Evolutionary conservation across 495 filamentous ascomycete species (phyloP).

Genomic region (Bryoglossum gracile): DNA sequence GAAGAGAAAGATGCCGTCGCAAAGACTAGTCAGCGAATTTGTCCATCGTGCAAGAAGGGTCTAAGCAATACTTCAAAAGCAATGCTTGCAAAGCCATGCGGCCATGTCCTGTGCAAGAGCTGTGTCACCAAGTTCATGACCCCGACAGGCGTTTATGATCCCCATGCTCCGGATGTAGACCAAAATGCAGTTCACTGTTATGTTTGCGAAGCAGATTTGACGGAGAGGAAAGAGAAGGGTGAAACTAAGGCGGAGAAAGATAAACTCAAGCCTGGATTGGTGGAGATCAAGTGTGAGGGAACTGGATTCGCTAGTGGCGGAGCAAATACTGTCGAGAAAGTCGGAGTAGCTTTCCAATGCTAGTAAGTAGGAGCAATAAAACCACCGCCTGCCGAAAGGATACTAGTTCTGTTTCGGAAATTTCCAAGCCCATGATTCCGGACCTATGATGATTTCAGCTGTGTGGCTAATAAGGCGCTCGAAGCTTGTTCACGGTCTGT

Average conservation of each 20-base stretch:
- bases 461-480: no score
- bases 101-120: slow-evolving; percentile 84
- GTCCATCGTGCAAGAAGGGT: slow-evolving; percentile 82
- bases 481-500: no score
- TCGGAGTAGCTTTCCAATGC: slow-evolving; percentile 79
- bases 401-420: no score
- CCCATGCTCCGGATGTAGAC: slow-evolving; percentile 51
- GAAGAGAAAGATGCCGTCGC: slow-evolving; percentile 57
- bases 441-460: no score
- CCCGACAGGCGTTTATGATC: slow-evolving; percentile 48
- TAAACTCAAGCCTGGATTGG: slow-evolving; percentile 63
- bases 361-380: slow-evolving; percentile 29
- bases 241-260: slow-evolving; percentile 44
- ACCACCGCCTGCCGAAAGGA: no score
- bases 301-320: slow-evolving; percentile 90
- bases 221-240: slow-evolving; percentile 36
- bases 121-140: slow-evolving; percentile 87
- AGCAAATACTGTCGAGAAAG: slow-evolving; percentile 70
- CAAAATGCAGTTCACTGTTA: slow-evolving; percentile 63
- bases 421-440: no score
- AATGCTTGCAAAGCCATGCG: slow-evolving; percentile 84
- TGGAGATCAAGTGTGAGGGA: slow-evolving; percentile 79
- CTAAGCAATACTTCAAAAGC: slow-evolving; percentile 79
- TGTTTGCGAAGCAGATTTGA: slow-evolving; percentile 79
- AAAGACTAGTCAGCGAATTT: slow-evolving; percentile 52